Base-by-base conservation (phyloP, 305 asterid species). In the Solanum hybrid region DNA sequence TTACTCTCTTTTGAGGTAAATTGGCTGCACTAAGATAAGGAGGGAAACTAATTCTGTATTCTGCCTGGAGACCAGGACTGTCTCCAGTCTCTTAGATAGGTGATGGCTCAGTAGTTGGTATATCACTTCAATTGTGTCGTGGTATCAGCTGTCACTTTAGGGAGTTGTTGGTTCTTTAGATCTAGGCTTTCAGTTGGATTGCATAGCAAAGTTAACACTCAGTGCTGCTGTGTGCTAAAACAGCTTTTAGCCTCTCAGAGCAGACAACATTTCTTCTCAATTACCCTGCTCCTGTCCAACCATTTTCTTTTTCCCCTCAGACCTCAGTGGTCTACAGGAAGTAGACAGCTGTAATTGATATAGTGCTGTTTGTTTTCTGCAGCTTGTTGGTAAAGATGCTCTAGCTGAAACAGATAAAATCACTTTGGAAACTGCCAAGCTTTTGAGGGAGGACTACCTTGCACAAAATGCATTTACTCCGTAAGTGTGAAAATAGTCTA, bases 381-480 rank as follows among this genome's bases (percentile, higher is more conserved):
- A 97, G 99, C 96, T 97, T 9, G 99, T 97, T 12, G 99, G 99
- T 73, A 97, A 97, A 94, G 99, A 97, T 94, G 99, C 99, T 92
- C 89, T 97, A 57, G 99, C 99, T 5, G 99, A 97, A 92, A 89
- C 99, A 61, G 99, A 97, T 94, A 97, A 97, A 93, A 96, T 97
- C 92, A 97, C 96, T 51, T 91, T 97, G 91, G 99, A 97, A 93
- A 97, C 99, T 85, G 98, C 99, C 7, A 97, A 97, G 93, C 98
- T 97, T 84, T 93, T 96, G 97, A 97, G 99, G 94, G 99, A 97
- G 94, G 99, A 97, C 92, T 96, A 97, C 92, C 99, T 97, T 70
- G 99, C 99, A 72, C 99, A 97, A 94, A 97, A 96, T 93, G 99
- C 99, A 88, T 97, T 96, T 92, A 97, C 99, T 20, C 95, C 99